A percentile compares a stretch with the other conserved stretches of the same genome.
These are phyloP conservation scores for Pseudocercospora crystallina DNA, from an alignment of 2,329 filamentous ascomycete genomes.

Conservation along the genomic window DNA sequence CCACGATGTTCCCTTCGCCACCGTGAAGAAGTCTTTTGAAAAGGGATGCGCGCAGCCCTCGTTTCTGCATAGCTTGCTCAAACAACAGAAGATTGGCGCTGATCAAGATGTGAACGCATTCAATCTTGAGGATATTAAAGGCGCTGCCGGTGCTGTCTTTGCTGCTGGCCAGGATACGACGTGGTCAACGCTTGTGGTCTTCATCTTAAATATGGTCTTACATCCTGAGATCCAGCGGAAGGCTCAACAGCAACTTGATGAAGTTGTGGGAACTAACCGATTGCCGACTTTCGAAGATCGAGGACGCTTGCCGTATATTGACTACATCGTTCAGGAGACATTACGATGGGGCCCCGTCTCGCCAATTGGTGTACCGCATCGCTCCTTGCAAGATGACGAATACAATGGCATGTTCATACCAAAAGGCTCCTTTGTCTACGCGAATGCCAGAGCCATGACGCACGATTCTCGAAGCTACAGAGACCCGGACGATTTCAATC, in stretches of 20 bases:
- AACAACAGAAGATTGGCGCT: constrained; percentile 33
- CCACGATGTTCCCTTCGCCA: constrained; percentile 43
- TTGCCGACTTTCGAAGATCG: constrained; percentile 33
- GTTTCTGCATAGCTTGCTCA: constrained; percentile 42
- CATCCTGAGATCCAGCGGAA: constrained; percentile 29
- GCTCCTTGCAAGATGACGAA: constrained; percentile 32
- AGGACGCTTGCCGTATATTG: constrained; percentile 32
- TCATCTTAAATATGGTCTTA: constrained; percentile 35
- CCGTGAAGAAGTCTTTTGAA: constrained; percentile 31
- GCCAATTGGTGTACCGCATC: constrained; percentile 43
- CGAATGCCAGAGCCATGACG: constrained; percentile 39
- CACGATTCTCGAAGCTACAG: constrained; percentile 43
- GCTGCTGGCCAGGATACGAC: constrained; percentile 26
- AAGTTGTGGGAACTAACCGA: constrained; percentile 27
- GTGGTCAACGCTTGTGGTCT: constrained; percentile 31
- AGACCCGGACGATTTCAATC: constrained; percentile 48
- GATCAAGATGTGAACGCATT: constrained; percentile 37
- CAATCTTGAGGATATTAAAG: constrained; percentile 41
- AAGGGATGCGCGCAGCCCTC: constrained; percentile 37
- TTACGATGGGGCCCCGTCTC: constrained; percentile 37
- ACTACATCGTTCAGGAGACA: constrained; percentile 35
- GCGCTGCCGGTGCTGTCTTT: constrained; percentile 44
- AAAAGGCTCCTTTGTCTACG: constrained; percentile 23
- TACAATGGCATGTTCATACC: constrained; percentile 29
- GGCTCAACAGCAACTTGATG: constrained; percentile 35